Evolutionary conservation across 768 basidiomycete genomes (phyloP).

Genomic region (Coprinellus micaceus): DNA sequence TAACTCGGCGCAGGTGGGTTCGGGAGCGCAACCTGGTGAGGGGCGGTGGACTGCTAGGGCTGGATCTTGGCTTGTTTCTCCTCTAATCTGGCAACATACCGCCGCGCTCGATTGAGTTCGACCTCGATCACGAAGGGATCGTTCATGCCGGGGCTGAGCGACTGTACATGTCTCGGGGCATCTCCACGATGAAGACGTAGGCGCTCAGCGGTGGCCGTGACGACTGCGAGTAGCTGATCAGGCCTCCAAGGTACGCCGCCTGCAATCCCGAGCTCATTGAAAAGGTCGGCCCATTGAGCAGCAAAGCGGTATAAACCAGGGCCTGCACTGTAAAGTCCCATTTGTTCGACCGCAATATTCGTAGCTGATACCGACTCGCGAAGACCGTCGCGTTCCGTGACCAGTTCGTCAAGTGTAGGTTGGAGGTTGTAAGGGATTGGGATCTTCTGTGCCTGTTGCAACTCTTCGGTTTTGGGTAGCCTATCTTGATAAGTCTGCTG

Average conservation of each 20-base stretch:
- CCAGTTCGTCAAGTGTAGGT: neutral
- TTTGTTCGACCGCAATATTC: neutral
- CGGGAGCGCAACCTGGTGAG: neutral
- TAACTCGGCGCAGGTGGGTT: neutral
- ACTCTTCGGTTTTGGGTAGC: neutral
- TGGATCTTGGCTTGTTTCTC: neutral
- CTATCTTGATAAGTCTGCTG: neutral
- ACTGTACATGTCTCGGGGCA: neutral
- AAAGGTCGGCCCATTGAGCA: neutral
- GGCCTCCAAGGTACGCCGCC: neutral
- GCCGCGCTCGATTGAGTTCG: neutral
- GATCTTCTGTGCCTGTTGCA: neutral
- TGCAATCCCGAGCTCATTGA: slow-evolving; percentile 6
- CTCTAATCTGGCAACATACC: slow-evolving; percentile 1
- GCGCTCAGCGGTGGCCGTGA: neutral
- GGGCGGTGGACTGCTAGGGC: neutral
- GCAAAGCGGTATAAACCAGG: slow-evolving; percentile 1
- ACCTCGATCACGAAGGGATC: neutral
- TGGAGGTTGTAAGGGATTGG: neutral
- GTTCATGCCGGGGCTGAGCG: neutral
- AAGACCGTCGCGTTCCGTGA: neutral
- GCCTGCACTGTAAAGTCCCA: slow-evolving; percentile 3
- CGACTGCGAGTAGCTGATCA: neutral
- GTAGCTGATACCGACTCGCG: neutral
- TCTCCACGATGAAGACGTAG: neutral